Percentiles rank a stretch among this genome's conserved stretches.
These are phyloP conservation scores for Leccinum broughii DNA, from an alignment of 768 basidiomycete species.

Conservation along the genomic window DNA sequence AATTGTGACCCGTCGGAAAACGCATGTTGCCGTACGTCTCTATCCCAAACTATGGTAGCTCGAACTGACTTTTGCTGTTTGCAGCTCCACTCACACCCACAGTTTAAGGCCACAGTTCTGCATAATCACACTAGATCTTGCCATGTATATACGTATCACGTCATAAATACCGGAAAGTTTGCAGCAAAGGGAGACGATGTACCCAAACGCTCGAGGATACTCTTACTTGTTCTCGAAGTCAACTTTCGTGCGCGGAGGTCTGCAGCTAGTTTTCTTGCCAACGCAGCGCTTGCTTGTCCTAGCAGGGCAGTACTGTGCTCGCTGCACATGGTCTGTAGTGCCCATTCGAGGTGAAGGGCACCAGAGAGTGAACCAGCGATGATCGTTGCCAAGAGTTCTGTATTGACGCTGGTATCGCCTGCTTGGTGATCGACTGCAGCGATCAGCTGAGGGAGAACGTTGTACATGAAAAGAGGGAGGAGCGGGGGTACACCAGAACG, in stretches of 20 bases:
- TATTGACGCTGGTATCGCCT: constrained; percentile 53
- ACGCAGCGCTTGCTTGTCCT: constrained; percentile 61
- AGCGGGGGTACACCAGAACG: constrained; percentile 58
- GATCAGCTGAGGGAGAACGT: constrained; percentile 64
- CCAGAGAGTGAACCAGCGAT: constrained; percentile 66
- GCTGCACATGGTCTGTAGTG: constrained; percentile 52
- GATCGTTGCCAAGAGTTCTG: constrained; percentile 65
- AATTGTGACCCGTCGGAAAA: constrained; percentile 69
- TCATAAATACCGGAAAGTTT: constrained; percentile 68
- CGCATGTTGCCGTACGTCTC: constrained; percentile 75
- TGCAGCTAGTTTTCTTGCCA: constrained; percentile 66
- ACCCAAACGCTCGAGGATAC: constrained; percentile 59
- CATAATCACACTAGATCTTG: constrained; percentile 31
- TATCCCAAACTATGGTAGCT: not conserved
- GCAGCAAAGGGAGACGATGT: constrained; percentile 65
- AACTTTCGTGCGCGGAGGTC: constrained; percentile 55
- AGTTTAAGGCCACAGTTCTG: constrained; percentile 37
- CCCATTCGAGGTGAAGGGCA: constrained; percentile 71
- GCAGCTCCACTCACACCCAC: constrained; percentile 48
- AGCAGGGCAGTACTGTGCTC: constrained; percentile 49
- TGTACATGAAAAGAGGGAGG: constrained; percentile 71
- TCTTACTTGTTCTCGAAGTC: constrained; percentile 48
- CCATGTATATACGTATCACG: constrained; percentile 14
- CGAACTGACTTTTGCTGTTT: constrained; percentile 8
- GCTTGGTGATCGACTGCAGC: constrained; percentile 49